Conservation (phyloP, 1,139 yeast genomes). For the Hanseniaspora uvarum region DNA sequence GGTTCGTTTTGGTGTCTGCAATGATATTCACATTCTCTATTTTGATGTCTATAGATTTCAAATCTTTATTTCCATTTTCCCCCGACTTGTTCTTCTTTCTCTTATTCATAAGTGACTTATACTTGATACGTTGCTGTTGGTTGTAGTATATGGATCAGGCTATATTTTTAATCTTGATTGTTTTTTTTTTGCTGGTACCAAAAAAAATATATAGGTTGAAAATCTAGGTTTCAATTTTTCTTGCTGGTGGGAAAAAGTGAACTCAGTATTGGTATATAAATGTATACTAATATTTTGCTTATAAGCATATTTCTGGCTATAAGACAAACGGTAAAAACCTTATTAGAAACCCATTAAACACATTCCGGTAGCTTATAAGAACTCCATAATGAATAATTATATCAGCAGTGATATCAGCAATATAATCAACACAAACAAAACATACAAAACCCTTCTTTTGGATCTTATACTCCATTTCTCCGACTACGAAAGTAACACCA, state of each 20-base stretch:
- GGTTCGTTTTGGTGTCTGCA: neutral
- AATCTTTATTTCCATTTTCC: neutral
- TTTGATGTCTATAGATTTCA: neutral
- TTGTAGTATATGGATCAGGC: neutral
- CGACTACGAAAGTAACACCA: conserved; percentile 6
- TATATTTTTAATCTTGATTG: too few species aligned
- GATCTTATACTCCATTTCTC: conserved; percentile 8
- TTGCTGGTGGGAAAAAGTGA: too few species aligned
- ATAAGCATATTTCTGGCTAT: too few species aligned
- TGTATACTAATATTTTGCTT: too few species aligned
- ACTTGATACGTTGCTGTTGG: too few species aligned
- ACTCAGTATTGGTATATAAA: too few species aligned
- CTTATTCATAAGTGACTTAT: neutral
- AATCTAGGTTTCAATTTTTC: too few species aligned
- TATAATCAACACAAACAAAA: conserved; percentile 1
- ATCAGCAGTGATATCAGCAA: conserved; percentile 3
- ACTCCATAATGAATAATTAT: neutral
- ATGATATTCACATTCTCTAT: conserved; percentile 2
- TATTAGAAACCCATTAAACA: neutral
- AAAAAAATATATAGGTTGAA: too few species aligned
- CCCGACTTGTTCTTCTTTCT: neutral
- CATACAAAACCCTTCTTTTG: conserved; percentile 11
- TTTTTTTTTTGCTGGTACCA: neutral
- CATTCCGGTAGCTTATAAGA: neutral
- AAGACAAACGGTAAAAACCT: too few species aligned